Conservation (phyloP, 1,284 basidiomycete species). For the Grifola frondosa region DNA sequence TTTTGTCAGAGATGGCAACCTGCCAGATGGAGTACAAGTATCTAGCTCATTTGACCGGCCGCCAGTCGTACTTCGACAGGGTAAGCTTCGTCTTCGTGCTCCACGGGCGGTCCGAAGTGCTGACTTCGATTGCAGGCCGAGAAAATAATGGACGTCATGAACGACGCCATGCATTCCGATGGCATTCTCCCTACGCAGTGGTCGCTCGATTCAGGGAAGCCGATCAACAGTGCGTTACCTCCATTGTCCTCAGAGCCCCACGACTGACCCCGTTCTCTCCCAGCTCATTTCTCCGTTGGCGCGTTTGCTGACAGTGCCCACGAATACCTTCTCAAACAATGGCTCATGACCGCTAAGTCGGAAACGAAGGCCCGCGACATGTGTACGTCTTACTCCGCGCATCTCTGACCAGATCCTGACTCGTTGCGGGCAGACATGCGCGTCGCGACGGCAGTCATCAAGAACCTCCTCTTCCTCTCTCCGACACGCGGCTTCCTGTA, state of each 20-base stretch:
- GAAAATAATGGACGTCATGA: constrained; percentile 49
- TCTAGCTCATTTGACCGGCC: constrained; percentile 60
- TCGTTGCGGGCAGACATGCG: constrained; percentile 49
- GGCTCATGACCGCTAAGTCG: constrained; percentile 58
- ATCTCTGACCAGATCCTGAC: not conserved
- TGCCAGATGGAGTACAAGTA: constrained; percentile 67
- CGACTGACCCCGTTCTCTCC: not conserved
- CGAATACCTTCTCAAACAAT: constrained; percentile 78
- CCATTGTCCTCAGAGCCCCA: not conserved
- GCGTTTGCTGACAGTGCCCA: constrained; percentile 69
- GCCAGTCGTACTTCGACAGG: constrained; percentile 46
- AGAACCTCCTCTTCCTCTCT: constrained; percentile 64
- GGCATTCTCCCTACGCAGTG: constrained; percentile 59
- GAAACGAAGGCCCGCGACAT: constrained; percentile 60
- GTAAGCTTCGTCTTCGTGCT: constrained; percentile 28
- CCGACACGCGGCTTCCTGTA: constrained; percentile 66
- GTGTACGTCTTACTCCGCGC: constrained; percentile 44
- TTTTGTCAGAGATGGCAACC: constrained; percentile 47
- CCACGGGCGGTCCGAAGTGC: not conserved
- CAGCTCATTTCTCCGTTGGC: constrained; percentile 51
- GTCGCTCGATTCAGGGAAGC: constrained; percentile 43
- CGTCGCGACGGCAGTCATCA: constrained; percentile 59
- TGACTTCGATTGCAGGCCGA: constrained; percentile 40
- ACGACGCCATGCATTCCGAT: constrained; percentile 43
- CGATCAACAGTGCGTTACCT: constrained; percentile 37